phyloP scores from a whole-genome alignment of 768 basidiomycete species.

The Crassisporium funariophilum region DNA sequence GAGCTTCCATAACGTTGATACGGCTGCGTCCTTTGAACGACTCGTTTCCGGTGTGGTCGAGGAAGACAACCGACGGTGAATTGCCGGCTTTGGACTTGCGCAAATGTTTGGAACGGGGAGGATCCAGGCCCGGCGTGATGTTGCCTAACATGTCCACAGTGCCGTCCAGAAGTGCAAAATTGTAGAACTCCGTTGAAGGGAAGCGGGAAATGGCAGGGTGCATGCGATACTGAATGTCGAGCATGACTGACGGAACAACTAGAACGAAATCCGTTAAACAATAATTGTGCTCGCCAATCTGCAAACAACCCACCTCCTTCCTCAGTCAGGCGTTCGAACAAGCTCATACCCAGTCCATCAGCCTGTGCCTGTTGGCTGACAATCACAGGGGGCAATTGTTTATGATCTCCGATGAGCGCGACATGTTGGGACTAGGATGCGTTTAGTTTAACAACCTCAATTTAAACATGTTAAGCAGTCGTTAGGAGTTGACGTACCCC shows the following conservation, averaged over 20 bases:
- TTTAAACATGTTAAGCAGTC: conserved; percentile 1
- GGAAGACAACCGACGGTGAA: conserved; percentile 70
- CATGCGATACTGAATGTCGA: conserved; percentile 96
- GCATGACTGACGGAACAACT: conserved; percentile 90
- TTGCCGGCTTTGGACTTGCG: conserved; percentile 13
- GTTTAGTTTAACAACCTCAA: too few relatives aligned
- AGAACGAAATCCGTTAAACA: conserved; percentile 6
- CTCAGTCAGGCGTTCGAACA: conserved; percentile 89
- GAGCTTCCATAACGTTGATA: conserved; percentile 77
- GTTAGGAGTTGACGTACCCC: conserved; percentile 59
- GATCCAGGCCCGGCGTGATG: conserved; percentile 51
- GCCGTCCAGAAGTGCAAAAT: conserved; percentile 68
- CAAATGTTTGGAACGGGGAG: conserved; percentile 63
- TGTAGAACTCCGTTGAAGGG: conserved; percentile 85
- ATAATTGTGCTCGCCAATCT: background rate
- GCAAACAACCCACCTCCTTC: conserved; percentile 64
- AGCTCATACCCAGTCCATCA: conserved; percentile 73
- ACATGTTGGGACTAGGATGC: conserved; percentile 81
- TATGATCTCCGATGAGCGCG: conserved; percentile 95
- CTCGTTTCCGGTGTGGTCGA: conserved; percentile 79
- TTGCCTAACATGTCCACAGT: conserved; percentile 61
- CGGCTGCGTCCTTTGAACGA: conserved; percentile 67
- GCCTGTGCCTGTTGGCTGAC: conserved; percentile 72
- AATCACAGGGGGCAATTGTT: conserved; percentile 91
- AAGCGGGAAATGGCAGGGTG: conserved; percentile 88